Conservation (phyloP, 163 green algal species). For the Coccomyxa subellipsoidea region DNA sequence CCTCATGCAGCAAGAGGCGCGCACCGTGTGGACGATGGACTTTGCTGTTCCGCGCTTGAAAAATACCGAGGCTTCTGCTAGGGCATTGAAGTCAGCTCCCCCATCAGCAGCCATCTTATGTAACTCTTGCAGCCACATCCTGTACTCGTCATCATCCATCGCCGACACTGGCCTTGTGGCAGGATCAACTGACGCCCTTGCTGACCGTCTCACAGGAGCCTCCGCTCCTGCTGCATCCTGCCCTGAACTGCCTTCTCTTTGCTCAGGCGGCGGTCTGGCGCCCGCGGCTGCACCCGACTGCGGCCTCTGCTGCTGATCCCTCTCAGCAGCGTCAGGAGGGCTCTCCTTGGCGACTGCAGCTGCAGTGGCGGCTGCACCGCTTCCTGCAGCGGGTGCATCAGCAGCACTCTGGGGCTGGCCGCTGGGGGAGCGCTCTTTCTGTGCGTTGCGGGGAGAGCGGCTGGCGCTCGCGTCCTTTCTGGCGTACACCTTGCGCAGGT, state of each 20-base stretch:
- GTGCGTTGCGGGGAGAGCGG: background rate
- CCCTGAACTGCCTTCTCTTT: background rate
- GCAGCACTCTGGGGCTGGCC: too few species aligned
- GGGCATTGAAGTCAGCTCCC: background rate
- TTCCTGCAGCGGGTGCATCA: background rate
- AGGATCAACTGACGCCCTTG: background rate
- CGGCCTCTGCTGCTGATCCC: background rate
- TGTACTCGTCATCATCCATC: background rate
- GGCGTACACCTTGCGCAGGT: background rate
- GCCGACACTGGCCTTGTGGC: background rate
- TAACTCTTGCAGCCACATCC: background rate
- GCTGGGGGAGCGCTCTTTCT: background rate
- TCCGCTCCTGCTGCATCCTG: background rate
- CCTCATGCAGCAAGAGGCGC: too few species aligned
- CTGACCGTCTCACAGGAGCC: background rate
- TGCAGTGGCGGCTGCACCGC: background rate
- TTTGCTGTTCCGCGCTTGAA: conserved; percentile 1
- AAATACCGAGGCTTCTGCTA: background rate
- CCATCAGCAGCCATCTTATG: background rate
- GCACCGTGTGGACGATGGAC: background rate
- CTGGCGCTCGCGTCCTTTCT: background rate
- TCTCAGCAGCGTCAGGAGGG: background rate
- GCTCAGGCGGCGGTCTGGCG: too few species aligned
- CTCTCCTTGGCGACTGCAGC: too few species aligned
- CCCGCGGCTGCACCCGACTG: background rate